Evolutionary conservation across 1,139 yeast genomes (phyloP), one percentile per base, ranked within the genome.

Genomic region (Taphrina betulina): DNA sequence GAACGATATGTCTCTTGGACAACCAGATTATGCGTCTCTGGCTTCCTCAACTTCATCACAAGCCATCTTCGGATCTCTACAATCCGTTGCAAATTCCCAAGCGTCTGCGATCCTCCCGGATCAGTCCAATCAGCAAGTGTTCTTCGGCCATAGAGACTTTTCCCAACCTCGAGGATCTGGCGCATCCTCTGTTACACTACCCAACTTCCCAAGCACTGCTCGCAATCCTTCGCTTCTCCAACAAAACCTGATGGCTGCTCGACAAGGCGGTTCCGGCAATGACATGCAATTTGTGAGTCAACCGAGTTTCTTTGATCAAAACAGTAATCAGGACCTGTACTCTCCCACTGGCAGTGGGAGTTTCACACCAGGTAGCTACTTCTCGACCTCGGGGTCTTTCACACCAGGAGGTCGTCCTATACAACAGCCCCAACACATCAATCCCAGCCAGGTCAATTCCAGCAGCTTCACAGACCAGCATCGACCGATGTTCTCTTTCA

Each of bases 221-320:
- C 33, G 54, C 10, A 40, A 45, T 14, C 54, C 54, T 16, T 50
- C 54, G 3, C 28, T 50, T 20, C 22, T 50, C 41, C 54, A 50
- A 35, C 54, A 50, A 19, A 50, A 50, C 26, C 41, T 50, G 3
- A 31, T 50, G 54, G 54, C 54, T 4, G 44, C 54, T 12, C 54
- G 54, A 7, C 54, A 50, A 12, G 54, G 54, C 10, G 46, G 34
- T 5, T 38, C 53, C 19, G 23, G 16, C 14, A 34, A 31, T 7
- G 48, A 43, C 17, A 19, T 43, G 8, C 48, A 29, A 7, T 43
- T 29, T 28, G 20, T 38, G 35, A 14, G 40, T 3, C 33, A 40
- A 5, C 24, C 46, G 41, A 41, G 33, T 17, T 20, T 10, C 17
- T 50, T 19, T 14, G 40, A 37, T 12, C 31, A 37, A 29, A 24